These are phyloP conservation scores for Cryptococcus sp. DNA, from an alignment of 1,284 basidiomycete genomes.

Conservation along the genomic window DNA sequence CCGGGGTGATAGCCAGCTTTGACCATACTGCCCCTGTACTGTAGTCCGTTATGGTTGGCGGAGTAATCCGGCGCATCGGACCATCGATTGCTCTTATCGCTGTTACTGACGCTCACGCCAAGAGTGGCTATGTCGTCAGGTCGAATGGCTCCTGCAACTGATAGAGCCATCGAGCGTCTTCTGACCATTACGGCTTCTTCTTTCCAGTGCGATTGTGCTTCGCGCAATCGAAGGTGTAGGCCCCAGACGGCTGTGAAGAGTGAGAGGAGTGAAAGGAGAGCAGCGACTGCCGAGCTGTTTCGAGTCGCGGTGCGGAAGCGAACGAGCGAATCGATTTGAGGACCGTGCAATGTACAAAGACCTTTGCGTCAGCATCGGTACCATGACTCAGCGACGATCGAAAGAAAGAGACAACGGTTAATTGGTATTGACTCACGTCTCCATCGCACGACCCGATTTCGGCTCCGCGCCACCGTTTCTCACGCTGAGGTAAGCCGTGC, in stretches of 20 bases:
- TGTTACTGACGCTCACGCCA: slow-evolving; percentile 12
- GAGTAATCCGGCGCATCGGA: slow-evolving; percentile 9
- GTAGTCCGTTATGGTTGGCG: background rate
- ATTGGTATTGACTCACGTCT: slow-evolving; percentile 31
- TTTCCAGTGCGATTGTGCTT: slow-evolving; percentile 41
- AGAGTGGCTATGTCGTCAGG: slow-evolving; percentile 15
- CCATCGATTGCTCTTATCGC: slow-evolving; percentile 14
- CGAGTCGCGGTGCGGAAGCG: background rate
- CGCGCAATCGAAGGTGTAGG: slow-evolving; percentile 39
- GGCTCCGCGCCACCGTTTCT: slow-evolving; percentile 29
- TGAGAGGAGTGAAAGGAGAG: slow-evolving; percentile 42
- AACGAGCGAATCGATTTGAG: background rate
- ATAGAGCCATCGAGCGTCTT: slow-evolving; percentile 36
- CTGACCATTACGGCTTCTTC: slow-evolving; percentile 45
- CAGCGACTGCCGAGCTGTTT: slow-evolving; percentile 43
- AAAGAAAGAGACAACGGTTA: background rate
- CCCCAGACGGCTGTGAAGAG: slow-evolving; percentile 42
- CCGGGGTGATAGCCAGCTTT: slow-evolving; percentile 18
- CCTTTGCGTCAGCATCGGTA: background rate
- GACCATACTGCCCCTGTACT: slow-evolving; percentile 15
- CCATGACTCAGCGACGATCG: background rate
- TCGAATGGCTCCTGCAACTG: slow-evolving; percentile 17
- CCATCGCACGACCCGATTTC: slow-evolving; percentile 43
- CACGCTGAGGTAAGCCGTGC: slow-evolving; percentile 33
- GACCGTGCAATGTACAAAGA: background rate